phyloP scores from a whole-genome alignment of 257 asterid species.

The Lavandula angustifolia region DNA sequence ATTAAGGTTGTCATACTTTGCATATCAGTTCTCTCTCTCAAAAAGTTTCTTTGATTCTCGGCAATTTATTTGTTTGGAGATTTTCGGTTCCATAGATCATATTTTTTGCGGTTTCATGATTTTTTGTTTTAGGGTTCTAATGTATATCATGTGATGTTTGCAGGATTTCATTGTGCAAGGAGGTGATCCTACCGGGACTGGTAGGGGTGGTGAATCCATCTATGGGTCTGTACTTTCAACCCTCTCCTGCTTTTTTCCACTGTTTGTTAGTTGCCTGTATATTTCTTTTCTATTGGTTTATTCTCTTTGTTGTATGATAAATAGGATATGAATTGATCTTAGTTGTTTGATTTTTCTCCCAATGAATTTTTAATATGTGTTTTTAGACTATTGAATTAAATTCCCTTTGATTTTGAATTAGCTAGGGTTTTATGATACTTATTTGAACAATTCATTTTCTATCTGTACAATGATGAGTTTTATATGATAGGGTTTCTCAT shows the following conservation, averaged over 20 bases:
- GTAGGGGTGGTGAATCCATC: slow-evolving; percentile 95
- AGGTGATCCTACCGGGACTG: slow-evolving; percentile 98
- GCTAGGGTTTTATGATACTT: background rate
- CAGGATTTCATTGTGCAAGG: slow-evolving; percentile 95
- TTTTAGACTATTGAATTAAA: background rate
- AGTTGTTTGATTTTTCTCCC: background rate
- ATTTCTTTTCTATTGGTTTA: background rate
- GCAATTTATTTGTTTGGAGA: slow-evolving; percentile 7
- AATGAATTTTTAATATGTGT: background rate
- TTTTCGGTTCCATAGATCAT: background rate
- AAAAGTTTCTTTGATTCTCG: background rate
- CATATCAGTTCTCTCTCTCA: background rate
- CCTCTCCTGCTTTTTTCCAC: background rate
- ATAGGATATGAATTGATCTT: slow-evolving; percentile 2
- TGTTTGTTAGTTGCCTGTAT: background rate
- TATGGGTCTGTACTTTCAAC: slow-evolving; percentile 53
- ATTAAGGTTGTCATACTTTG: slow-evolving; percentile 53
- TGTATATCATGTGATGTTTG: slow-evolving; percentile 19
- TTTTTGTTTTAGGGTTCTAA: slow-evolving; percentile 11
- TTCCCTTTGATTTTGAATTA: slow-evolving; percentile 3
- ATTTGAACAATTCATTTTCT: background rate
- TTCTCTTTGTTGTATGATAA: background rate
- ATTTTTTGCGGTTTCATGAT: too few relatives aligned
- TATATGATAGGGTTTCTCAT: background rate
- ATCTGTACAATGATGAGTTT: background rate